Conservation (phyloP, 805 yeast species). For the Danielia reshetovae region DNA sequence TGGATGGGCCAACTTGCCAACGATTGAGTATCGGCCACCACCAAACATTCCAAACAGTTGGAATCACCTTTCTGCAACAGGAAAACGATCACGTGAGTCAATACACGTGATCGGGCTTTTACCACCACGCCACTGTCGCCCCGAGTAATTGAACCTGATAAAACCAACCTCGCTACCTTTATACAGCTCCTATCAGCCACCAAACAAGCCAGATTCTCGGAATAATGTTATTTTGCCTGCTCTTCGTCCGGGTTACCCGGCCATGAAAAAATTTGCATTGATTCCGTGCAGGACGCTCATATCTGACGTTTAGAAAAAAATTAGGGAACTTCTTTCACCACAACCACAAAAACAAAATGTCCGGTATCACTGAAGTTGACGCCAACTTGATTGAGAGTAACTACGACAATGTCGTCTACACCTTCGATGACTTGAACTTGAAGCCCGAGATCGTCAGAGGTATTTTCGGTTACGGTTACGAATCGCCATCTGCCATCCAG, state of each 20-base stretch:
- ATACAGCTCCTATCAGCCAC: no score
- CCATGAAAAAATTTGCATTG: slow-evolving; percentile 15
- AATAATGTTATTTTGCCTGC: neutral
- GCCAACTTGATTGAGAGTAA: slow-evolving; percentile 84
- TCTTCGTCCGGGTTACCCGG: slow-evolving; percentile 15
- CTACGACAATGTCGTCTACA: slow-evolving; percentile 81
- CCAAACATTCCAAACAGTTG: no score
- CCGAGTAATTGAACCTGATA: no score
- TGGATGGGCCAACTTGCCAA: no score
- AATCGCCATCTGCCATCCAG: slow-evolving; percentile 79
- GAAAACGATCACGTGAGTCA: no score
- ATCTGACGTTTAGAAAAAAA: slow-evolving; percentile 6
- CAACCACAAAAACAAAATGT: slow-evolving; percentile 30
- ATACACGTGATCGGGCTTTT: no score
- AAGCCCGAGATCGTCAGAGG: slow-evolving; percentile 71
- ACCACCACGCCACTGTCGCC: no score
- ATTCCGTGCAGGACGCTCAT: slow-evolving; percentile 2
- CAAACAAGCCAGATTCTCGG: no score
- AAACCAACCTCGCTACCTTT: no score
- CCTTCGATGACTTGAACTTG: slow-evolving; percentile 72
- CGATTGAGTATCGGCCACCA: no score
- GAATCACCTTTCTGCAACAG: no score
- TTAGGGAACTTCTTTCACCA: slow-evolving; percentile 6
- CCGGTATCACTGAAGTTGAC: slow-evolving; percentile 76
- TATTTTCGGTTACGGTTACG: slow-evolving; percentile 77